Base-by-base conservation (phyloP, 2,329 filamentous ascomycete genomes). In the Diplodia sapinea region DNA sequence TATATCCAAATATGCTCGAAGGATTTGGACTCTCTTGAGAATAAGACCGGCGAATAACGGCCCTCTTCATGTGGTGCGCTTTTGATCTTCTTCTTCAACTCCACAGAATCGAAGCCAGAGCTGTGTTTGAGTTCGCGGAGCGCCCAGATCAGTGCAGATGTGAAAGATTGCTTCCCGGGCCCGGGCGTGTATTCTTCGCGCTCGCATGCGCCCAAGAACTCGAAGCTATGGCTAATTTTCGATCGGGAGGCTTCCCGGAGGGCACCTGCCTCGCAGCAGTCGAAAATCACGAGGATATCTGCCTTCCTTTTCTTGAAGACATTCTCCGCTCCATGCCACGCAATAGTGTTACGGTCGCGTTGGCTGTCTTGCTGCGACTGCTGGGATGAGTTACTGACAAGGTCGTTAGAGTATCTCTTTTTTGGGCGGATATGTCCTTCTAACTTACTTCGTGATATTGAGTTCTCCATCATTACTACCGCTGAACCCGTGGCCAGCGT, bases 241-340 rank as follows among this genome's bases (percentile, higher is more conserved):
- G 40, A 57, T 23, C 23, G 23, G 23, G 57, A 66, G 4, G 66
- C n/a, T 13, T 68, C 68, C 15, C 65, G 26, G 13, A 70, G 65
- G 33, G 68, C 65, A 15, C 70, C 70, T 3, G 72, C 70, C 23
- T 69, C 71, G 62, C 73, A 75, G 50, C 70, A 72, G 66, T 75
- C 73, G 26, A 75, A 69, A 6, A 75, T 73, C 29, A 71, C 66
- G 3, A 75, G 68, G 1, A 74, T 65, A 33, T 74, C 73, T 23
- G 68, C 65, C 1, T 69, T 36, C 0, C 66, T 66, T n/a, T 63
- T 43, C 1, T 67, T 47, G 15, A 73, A 47, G 4, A 38, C 33
- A 9, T 38, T 33, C n/a, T 62, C 57, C 7, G 47, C 57, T 31
- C 0, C 29, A 9, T 47, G 40, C 57, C 57, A 62, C 0, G 57